Evolutionary conservation across 331 rosid species (phyloP).

Genomic region (Cydonia oblonga): DNA sequence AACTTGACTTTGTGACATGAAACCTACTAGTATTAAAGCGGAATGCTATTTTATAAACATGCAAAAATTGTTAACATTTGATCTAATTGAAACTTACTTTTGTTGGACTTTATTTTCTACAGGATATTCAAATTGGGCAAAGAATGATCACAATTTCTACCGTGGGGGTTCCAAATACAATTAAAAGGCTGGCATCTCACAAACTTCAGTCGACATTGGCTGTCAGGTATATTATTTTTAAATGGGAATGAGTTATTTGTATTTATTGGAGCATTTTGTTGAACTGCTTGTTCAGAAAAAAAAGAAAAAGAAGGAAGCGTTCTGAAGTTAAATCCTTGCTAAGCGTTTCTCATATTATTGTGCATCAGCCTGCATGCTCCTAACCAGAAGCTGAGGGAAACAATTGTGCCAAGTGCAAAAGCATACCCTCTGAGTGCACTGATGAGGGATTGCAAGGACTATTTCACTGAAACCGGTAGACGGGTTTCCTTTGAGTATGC

Average conservation of each 20-base stretch:
- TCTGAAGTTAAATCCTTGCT: background rate
- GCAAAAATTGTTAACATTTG: background rate
- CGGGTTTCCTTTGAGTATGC: constrained; percentile 92
- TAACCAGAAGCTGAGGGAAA: constrained; percentile 88
- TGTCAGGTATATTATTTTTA: constrained; percentile 50
- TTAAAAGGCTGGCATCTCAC: constrained; percentile 80
- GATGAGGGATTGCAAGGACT: constrained; percentile 75
- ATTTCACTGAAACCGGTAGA: constrained; percentile 60
- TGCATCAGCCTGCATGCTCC: constrained; percentile 85
- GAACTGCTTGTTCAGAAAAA: background rate
- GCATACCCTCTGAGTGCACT: constrained; percentile 80
- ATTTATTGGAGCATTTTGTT: background rate
- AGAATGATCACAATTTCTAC: constrained; percentile 97
- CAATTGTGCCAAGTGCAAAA: constrained; percentile 92
- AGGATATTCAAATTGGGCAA: constrained; percentile 95
- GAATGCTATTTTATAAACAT: background rate
- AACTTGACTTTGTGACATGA: background rate
- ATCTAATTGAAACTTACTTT: constrained; percentile 9
- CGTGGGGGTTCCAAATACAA: constrained; percentile 95
- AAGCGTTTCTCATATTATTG: constrained; percentile 14
- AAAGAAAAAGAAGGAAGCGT: background rate
- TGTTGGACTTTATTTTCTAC: constrained; percentile 8
- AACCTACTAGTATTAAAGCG: background rate
- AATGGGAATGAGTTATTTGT: background rate
- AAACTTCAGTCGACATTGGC: constrained; percentile 97